phyloP scores from a whole-genome alignment of 2,329 filamentous ascomycete genomes.

The Pseudogymnoascus verrucosus region DNA sequence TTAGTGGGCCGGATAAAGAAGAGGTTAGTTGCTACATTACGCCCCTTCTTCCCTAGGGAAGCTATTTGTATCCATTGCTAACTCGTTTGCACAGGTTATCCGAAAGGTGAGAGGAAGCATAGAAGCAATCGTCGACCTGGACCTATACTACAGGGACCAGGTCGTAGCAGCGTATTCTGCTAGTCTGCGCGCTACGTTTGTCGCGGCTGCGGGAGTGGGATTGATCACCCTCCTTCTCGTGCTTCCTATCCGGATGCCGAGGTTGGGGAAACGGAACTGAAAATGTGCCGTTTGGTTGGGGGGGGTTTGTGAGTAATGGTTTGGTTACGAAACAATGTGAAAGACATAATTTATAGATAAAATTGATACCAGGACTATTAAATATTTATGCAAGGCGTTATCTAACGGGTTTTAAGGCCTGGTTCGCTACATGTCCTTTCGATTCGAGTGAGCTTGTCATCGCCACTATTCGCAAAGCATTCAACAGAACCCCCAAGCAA shows the following conservation, averaged over 20 bases:
- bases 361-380: not conserved
- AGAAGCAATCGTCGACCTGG: constrained; percentile 41
- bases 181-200: constrained; percentile 38
- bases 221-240: constrained; percentile 41
- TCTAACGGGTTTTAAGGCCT: not conserved
- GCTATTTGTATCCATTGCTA: not conserved
- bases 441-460: not conserved
- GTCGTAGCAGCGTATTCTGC: constrained; percentile 48
- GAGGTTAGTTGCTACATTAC: constrained; percentile 22
- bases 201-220: constrained; percentile 38
- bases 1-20: constrained; percentile 51
- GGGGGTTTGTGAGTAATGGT: not conserved
- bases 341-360: not conserved
- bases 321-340: not conserved
- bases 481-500: not conserved
- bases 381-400: not conserved
- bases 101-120: constrained; percentile 45
- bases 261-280: constrained; percentile 38
- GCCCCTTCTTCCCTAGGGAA: not conserved
- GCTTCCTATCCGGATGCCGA: constrained; percentile 45
- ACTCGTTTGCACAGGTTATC: constrained; percentile 35
- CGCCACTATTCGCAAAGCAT: not conserved
- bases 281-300: not conserved
- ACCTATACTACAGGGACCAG: constrained; percentile 40
- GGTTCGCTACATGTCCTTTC: not conserved